phyloP scores from a whole-genome alignment of 2,329 filamentous ascomycete species.

The Fusarium praegraminearum region DNA sequence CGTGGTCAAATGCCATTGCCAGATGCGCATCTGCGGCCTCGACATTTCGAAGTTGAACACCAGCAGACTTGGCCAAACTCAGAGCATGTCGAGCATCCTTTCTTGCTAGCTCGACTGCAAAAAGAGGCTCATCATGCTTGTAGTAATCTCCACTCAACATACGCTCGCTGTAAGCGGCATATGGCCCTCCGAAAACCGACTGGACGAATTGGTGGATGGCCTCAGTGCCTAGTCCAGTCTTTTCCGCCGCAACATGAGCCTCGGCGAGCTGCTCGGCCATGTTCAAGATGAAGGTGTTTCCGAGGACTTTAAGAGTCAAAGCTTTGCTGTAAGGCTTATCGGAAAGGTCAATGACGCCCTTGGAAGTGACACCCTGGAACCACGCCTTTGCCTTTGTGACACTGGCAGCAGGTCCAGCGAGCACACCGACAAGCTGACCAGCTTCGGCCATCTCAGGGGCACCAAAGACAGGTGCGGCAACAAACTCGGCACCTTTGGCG shows the following conservation, averaged over 20 bases:
- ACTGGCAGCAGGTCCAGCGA: slow-evolving; percentile 71
- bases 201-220: slow-evolving; percentile 79
- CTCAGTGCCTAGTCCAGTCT: slow-evolving; percentile 77
- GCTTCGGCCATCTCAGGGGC: slow-evolving; percentile 76
- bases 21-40: slow-evolving; percentile 78
- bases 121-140: slow-evolving; percentile 80
- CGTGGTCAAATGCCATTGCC: slow-evolving; percentile 73
- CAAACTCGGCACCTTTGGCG: slow-evolving; percentile 75
- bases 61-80: slow-evolving; percentile 71
- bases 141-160: slow-evolving; percentile 84
- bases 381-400: slow-evolving; percentile 76
- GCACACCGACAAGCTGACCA: slow-evolving; percentile 78
- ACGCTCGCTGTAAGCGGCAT: slow-evolving; percentile 78
- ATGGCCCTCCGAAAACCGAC: slow-evolving; percentile 79
- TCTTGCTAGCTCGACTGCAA: slow-evolving; percentile 82
- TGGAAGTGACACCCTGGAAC: slow-evolving; percentile 78
- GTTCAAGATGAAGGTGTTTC: slow-evolving; percentile 87
- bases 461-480: slow-evolving; percentile 78
- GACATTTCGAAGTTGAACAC: slow-evolving; percentile 71
- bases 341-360: slow-evolving; percentile 76
- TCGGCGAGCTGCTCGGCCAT: slow-evolving; percentile 85
- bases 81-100: slow-evolving; percentile 85
- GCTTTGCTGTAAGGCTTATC: slow-evolving; percentile 77
- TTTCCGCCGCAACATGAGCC: slow-evolving; percentile 83
- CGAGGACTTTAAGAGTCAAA: slow-evolving; percentile 81